Conservation (phyloP, 2,329 filamentous ascomycete genomes). For the Ceratocystis harringtonii region DNA sequence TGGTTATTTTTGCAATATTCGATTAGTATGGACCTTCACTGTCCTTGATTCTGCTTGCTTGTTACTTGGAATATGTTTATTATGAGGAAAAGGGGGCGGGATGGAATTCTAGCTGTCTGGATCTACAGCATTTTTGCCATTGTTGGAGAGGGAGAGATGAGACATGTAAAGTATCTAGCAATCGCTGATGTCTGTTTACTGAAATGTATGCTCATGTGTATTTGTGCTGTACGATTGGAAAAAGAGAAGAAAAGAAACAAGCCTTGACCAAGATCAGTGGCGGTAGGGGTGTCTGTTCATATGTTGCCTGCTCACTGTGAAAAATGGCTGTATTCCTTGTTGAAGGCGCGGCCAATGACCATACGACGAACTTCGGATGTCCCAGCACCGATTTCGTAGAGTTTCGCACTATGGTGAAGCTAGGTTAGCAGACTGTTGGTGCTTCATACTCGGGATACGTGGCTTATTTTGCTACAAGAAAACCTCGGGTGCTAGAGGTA, state of each 20-base stretch:
- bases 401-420: constrained; percentile 37
- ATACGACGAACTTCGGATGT: constrained; percentile 89
- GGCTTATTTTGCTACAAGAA: too few relatives aligned
- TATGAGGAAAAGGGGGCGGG: neutral
- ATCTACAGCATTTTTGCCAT: neutral
- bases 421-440: constrained; percentile 21
- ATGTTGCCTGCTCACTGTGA: constrained; percentile 6
- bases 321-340: constrained; percentile 55
- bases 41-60: too few relatives aligned
- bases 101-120: neutral
- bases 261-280: neutral
- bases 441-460: too few relatives aligned
- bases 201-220: neutral
- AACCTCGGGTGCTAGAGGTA: neutral
- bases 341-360: constrained; percentile 86
- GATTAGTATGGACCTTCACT: too few relatives aligned
- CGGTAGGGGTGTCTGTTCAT: neutral
- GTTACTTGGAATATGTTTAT: too few relatives aligned
- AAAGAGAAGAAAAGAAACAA: neutral
- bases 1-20: too few relatives aligned
- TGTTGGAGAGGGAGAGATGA: neutral
- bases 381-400: constrained; percentile 95
- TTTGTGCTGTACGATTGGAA: neutral
- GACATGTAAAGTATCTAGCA: neutral
- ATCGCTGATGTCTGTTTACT: neutral